Conservation (phyloP, 2,329 filamentous ascomycete species). For the Claviceps spartinae region DNA sequence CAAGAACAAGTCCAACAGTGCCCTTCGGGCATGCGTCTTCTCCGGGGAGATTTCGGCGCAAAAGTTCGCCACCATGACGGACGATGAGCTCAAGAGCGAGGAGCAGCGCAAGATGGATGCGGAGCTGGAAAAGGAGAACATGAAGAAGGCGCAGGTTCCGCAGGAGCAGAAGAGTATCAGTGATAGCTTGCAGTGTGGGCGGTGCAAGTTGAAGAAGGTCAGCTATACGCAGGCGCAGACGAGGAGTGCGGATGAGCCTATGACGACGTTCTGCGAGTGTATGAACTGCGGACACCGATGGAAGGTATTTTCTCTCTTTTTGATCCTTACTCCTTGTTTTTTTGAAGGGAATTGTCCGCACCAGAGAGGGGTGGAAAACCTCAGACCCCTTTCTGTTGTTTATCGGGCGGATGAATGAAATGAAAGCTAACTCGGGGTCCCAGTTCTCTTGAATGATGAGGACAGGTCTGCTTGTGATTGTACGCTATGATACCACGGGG, state of each 20-base stretch:
- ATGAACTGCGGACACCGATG: slow-evolving; percentile 56
- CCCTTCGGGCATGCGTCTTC: slow-evolving; percentile 64
- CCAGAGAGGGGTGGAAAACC: no score
- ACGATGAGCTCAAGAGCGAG: slow-evolving; percentile 81
- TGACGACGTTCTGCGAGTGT: slow-evolving; percentile 65
- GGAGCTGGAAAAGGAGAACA: slow-evolving; percentile 76
- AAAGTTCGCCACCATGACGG: slow-evolving; percentile 72
- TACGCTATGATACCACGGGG: slow-evolving; percentile 1
- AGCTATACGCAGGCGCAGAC: slow-evolving; percentile 96
- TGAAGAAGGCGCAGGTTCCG: slow-evolving; percentile 93
- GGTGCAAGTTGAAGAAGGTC: slow-evolving; percentile 87
- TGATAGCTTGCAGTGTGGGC: slow-evolving; percentile 75
- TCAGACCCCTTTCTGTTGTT: background rate
- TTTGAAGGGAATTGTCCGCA: background rate
- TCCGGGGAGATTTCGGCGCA: slow-evolving; percentile 57
- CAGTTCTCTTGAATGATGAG: slow-evolving; percentile 1
- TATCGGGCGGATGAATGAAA: background rate
- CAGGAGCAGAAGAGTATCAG: slow-evolving; percentile 85
- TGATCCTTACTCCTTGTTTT: background rate
- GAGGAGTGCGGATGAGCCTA: slow-evolving; percentile 85
- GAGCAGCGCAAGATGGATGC: slow-evolving; percentile 65
- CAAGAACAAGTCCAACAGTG: slow-evolving; percentile 78
- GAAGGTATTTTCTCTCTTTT: slow-evolving; percentile 41
- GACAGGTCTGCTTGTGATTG: background rate
- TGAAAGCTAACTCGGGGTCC: background rate